A percentile compares a stretch with the other conserved stretches of the same genome.
Evolutionary conservation across 306 rosid species (phyloP).

Genomic region (Dalbergia cultrata): DNA sequence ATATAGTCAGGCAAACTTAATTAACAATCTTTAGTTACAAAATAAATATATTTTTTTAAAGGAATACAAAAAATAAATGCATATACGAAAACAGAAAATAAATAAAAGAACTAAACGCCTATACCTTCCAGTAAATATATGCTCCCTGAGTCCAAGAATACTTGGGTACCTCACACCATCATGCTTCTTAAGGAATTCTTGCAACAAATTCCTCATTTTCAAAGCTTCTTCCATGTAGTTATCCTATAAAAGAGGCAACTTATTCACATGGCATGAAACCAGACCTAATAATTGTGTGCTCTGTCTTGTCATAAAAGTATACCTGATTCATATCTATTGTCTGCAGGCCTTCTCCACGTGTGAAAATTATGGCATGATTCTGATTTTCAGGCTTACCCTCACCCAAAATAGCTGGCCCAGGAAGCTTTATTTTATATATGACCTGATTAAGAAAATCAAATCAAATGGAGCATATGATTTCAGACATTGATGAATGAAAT

Average conservation of each 20-base stretch:
- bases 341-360: constrained; percentile 98
- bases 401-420: constrained; percentile 94
- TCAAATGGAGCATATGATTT: constrained; percentile 28
- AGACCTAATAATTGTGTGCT: constrained; percentile 16
- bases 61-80: neutral
- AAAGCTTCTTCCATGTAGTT: constrained; percentile 99
- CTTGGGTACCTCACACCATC: constrained; percentile 92
- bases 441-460: constrained; percentile 60
- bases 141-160: constrained; percentile 97
- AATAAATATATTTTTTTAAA: neutral
- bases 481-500: constrained; percentile 9
- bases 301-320: constrained; percentile 26
- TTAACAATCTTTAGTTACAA: neutral
- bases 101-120: constrained; percentile 18
- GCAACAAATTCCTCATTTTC: constrained; percentile 93
- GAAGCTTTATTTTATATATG: constrained; percentile 94
- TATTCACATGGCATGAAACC: constrained; percentile 33
- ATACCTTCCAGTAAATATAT: constrained; percentile 97
- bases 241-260: constrained; percentile 60
- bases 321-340: constrained; percentile 99
- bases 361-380: constrained; percentile 95
- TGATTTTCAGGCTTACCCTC: constrained; percentile 99
- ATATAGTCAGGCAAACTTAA: constrained; percentile 40
- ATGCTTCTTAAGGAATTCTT: constrained; percentile 90
- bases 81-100: neutral